phyloP scores from a whole-genome alignment of 2,329 filamentous ascomycete species.

The Colletotrichum tofieldiae region DNA sequence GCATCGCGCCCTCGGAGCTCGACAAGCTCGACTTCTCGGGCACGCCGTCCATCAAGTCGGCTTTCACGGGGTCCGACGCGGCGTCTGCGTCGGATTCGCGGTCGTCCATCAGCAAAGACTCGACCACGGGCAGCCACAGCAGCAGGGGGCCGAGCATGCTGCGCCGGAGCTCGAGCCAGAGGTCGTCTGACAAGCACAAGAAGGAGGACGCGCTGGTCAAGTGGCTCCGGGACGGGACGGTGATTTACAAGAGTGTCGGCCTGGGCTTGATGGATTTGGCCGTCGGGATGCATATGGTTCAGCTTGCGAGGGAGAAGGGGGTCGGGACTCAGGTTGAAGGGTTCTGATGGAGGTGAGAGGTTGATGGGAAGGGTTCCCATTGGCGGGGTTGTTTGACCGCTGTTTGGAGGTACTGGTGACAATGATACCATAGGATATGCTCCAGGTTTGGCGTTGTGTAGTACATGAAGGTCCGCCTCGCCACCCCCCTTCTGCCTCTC shows the following conservation, averaged over 20 bases:
- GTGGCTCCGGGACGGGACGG: conserved; percentile 75
- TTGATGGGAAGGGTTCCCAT: too few relatives aligned
- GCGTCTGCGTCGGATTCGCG: conserved; percentile 18
- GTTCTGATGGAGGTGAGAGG: conserved; percentile 57
- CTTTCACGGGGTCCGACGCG: conserved; percentile 28
- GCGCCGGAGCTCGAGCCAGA: conserved; percentile 40
- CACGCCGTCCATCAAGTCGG: conserved; percentile 40
- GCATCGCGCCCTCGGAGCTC: conserved; percentile 54
- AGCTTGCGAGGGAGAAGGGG: conserved; percentile 68
- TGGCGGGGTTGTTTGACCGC: not conserved
- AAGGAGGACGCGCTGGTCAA: conserved; percentile 66
- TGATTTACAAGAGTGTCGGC: conserved; percentile 79
- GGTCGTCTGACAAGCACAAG: conserved; percentile 55
- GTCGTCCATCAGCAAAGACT: conserved; percentile 45
- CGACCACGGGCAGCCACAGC: conserved; percentile 26
- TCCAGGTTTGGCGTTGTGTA: not conserved
- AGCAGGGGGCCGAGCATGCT: conserved; percentile 24
- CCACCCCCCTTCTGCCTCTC: not conserved
- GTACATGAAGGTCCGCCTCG: not conserved
- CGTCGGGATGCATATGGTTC: conserved; percentile 71
- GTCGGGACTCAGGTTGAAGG: conserved; percentile 68
- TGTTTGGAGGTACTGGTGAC: not conserved
- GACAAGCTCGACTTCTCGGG: conserved; percentile 53
- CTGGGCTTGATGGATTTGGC: conserved; percentile 78
- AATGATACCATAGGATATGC: not conserved